A percentile compares a stretch with the other conserved stretches of the same genome.
Conservation (phyloP, 2,329 filamentous ascomycete species). For the Triangularia setosa region DNA sequence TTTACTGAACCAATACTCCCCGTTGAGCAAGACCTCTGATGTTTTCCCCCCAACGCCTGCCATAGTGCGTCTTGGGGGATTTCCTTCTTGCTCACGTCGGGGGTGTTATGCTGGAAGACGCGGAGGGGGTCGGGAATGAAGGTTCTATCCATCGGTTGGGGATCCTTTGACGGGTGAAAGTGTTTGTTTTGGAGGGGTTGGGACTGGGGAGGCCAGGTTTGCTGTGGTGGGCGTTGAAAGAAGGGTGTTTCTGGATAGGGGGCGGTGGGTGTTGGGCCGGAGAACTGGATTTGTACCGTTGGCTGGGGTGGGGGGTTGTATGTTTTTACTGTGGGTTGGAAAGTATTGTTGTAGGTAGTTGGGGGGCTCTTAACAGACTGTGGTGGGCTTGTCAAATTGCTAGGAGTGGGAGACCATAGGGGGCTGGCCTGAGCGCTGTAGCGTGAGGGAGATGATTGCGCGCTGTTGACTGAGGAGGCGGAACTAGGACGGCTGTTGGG, state of each 20-base stretch:
- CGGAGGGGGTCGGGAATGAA: neutral
- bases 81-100: neutral
- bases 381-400: conserved; percentile 8
- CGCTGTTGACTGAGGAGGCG: conserved; percentile 1
- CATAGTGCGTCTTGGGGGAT: neutral
- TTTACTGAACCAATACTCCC: neutral
- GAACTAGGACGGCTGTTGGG: conserved; percentile 11
- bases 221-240: neutral
- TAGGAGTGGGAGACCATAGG: conserved; percentile 6
- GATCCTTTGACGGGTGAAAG: no score
- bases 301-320: neutral
- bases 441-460: conserved; percentile 6
- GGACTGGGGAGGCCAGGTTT: neutral
- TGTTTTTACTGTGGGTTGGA: neutral
- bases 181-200: neutral
- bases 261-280: neutral
- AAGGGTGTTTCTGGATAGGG: neutral
- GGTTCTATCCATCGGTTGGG: neutral
- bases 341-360: neutral
- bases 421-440: conserved; percentile 15
- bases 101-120: neutral
- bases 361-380: conserved; percentile 9
- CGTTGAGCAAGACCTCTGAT: neutral
- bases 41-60: neutral
- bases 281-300: neutral